Conservation (phyloP, 2,329 filamentous ascomycete species). For the Knufia petricola region DNA sequence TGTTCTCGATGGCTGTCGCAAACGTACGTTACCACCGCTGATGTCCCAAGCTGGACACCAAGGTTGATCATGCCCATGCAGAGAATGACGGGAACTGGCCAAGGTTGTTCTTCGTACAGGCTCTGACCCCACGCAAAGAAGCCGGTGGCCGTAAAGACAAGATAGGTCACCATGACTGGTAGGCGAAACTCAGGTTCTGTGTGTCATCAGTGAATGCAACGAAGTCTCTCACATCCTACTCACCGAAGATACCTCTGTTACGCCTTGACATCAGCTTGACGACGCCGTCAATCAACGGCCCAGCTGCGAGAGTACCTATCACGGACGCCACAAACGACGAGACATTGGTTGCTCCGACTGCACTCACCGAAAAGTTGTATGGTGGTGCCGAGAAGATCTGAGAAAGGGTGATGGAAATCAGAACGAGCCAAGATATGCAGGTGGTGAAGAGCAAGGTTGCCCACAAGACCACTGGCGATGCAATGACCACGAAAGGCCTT, state of each 20-base stretch:
- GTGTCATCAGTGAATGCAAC: slow-evolving; percentile 17
- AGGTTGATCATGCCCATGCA: slow-evolving; percentile 30
- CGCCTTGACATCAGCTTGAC: slow-evolving; percentile 39
- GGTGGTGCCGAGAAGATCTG: slow-evolving; percentile 47
- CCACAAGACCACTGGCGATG: slow-evolving; percentile 32
- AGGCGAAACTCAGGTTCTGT: slow-evolving; percentile 51
- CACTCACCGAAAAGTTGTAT: slow-evolving; percentile 43
- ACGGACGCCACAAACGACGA: slow-evolving; percentile 45
- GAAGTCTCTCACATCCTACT: slow-evolving; percentile 20
- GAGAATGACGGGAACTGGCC: slow-evolving; percentile 29
- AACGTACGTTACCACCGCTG: slow-evolving; percentile 31
- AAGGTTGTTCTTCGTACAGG: slow-evolving; percentile 24
- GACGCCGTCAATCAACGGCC: slow-evolving; percentile 48
- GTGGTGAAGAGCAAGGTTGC: slow-evolving; percentile 32
- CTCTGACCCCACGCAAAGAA: slow-evolving; percentile 39
- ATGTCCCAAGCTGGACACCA: slow-evolving; percentile 32
- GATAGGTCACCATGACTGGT: slow-evolving; percentile 48
- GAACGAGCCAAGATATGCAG: slow-evolving; percentile 29
- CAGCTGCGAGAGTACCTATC: slow-evolving; percentile 47
- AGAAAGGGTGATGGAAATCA: slow-evolving; percentile 41
- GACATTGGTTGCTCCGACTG: slow-evolving; percentile 49
- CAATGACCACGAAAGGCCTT: slow-evolving; percentile 30
- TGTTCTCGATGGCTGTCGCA: slow-evolving; percentile 32
- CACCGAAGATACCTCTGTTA: slow-evolving; percentile 43
- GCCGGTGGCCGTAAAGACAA: slow-evolving; percentile 47